Evolutionary conservation across 106 monocot genomes (phyloP).

Genomic region (Dendrobium nobile): DNA sequence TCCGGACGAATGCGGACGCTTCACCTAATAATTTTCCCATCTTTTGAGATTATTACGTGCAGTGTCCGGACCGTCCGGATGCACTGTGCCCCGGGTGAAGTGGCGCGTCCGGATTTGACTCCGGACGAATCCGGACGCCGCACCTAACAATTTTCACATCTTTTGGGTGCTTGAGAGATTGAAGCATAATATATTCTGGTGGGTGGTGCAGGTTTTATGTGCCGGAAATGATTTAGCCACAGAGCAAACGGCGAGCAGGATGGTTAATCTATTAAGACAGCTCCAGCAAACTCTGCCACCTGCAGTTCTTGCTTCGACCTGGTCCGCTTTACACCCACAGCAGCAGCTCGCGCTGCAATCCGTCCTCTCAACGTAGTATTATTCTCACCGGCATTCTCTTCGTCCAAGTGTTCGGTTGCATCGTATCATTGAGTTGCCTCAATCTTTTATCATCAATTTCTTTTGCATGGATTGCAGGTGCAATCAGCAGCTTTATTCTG

Average conservation of each 20-base stretch:
- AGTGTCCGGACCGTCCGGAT: no score
- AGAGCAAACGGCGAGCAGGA: conserved; percentile 63
- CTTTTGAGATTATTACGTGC: no score
- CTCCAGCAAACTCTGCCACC: conserved; percentile 90
- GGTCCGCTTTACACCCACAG: conserved; percentile 81
- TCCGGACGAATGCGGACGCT: no score
- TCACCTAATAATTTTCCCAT: no score
- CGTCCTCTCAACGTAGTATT: conserved; percentile 36
- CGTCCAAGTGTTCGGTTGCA: neutral
- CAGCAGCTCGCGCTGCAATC: conserved; percentile 84
- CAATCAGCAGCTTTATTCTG: neutral
- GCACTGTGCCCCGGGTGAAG: no score
- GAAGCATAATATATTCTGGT: no score
- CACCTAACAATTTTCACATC: no score
- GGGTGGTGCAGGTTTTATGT: conserved; percentile 43
- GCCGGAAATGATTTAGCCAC: conserved; percentile 68
- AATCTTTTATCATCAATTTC: neutral
- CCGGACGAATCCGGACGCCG: no score
- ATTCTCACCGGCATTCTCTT: neutral
- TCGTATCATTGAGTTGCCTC: neutral
- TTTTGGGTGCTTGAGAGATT: no score
- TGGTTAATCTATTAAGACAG: conserved; percentile 71
- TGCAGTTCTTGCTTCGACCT: conserved; percentile 56
- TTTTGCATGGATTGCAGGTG: conserved; percentile 1
- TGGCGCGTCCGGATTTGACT: no score